Evolutionary conservation across 768 basidiomycete genomes (phyloP).

Genomic region (Stropharia rugosoannulata): DNA sequence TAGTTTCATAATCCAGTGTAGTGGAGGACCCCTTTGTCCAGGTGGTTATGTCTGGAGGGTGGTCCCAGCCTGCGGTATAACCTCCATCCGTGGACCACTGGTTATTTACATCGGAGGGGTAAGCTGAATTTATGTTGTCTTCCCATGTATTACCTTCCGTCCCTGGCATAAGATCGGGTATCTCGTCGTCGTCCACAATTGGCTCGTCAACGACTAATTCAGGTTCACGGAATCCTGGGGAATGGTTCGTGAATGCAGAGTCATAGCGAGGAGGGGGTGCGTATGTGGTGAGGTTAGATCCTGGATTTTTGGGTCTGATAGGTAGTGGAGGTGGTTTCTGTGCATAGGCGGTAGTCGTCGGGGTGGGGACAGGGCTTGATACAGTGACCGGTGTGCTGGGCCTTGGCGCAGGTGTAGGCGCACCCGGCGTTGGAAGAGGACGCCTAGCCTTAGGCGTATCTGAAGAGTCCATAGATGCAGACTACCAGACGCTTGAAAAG

Average conservation of each 20-base stretch:
- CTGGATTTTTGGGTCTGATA: slow-evolving; percentile 35
- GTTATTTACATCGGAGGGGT: not conserved
- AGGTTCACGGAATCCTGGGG: slow-evolving; percentile 50
- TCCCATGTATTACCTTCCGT: slow-evolving; percentile 23
- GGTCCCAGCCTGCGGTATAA: slow-evolving; percentile 18
- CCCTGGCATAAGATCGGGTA: slow-evolving; percentile 40
- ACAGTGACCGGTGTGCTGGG: slow-evolving; percentile 37
- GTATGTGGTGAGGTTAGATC: slow-evolving; percentile 45
- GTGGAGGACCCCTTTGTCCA: slow-evolving; percentile 16
- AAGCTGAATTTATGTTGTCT: not conserved
- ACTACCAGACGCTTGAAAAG: not conserved
- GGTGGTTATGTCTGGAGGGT: slow-evolving; percentile 8
- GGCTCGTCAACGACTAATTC: slow-evolving; percentile 50
- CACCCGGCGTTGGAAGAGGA: slow-evolving; percentile 46
- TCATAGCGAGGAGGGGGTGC: slow-evolving; percentile 38
- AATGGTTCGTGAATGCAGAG: slow-evolving; percentile 22
- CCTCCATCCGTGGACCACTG: slow-evolving; percentile 17
- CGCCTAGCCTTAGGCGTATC: slow-evolving; percentile 45
- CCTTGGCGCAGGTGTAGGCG: slow-evolving; percentile 27
- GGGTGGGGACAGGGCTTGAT: slow-evolving; percentile 25
- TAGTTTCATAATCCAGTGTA: slow-evolving; percentile 18
- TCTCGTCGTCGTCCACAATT: slow-evolving; percentile 30
- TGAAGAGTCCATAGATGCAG: slow-evolving; percentile 42
- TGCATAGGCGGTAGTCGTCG: slow-evolving; percentile 38
- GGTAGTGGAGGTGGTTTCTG: slow-evolving; percentile 36